Evolutionary conservation across 306 rosid genomes (phyloP), one percentile per base, ranked within the genome.

Genomic region (Urtica urens): DNA sequence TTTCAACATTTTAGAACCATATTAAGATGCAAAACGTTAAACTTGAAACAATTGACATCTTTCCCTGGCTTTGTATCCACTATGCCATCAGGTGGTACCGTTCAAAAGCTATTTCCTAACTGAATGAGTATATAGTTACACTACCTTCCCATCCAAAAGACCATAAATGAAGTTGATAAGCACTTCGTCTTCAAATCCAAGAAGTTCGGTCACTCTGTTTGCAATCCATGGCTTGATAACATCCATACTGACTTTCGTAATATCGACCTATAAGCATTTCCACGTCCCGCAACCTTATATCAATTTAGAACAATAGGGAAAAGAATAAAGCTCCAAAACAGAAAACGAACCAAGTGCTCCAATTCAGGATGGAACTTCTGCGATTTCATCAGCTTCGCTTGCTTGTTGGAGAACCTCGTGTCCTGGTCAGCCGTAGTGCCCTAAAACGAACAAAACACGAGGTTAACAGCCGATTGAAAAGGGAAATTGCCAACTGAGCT

Each of bases 371-470:
- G 68, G 53, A 92, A 92, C 77, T 92, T 92, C 73, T 92, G 99
- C 31, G 99, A 82, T 38, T 92, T 92, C 69, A 92, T 3, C 63
- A 92, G 75, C 79, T 85, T 92, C 15, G 94, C 95, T 64, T 92
- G 95, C 81, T 92, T 92, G 65, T 92, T 92, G 28, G 99, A 92
- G 68, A 92, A 92, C 28, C 99, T 71, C 27, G 99, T 85, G 78
- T 92, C 99, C 65, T 92, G 99, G 60, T 82, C 99, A 16, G 99
- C 94, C 38, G 96, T 75, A 15, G 99, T 92, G 13, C 99, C 99
- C 99, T 92, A 35, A 62, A 47, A 17, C 19, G 15, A n/a, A 18
- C 56, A 55, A 12, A 33, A 12, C 8, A 57, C 9, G 45, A 7
- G 9, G 5, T 11, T 28, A 40, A 27, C 8, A 6, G 35, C n/a